These are phyloP conservation scores for Aspergillus glaucus DNA, from an alignment of 2,329 filamentous ascomycete genomes.

Conservation along the genomic window DNA sequence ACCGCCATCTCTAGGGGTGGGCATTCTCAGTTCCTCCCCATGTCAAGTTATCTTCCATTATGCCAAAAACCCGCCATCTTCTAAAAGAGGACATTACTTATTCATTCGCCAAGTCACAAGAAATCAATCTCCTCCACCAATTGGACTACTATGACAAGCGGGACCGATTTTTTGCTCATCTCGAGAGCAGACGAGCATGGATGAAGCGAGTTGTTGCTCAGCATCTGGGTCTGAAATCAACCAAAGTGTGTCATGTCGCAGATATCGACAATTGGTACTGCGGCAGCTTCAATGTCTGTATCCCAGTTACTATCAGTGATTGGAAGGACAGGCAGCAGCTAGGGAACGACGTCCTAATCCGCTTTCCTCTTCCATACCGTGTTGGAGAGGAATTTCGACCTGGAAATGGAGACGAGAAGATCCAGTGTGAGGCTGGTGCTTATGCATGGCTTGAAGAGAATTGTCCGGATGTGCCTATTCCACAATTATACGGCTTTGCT, in stretches of 20 bases:
- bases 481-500: slow-evolving; percentile 20
- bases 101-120: slow-evolving; percentile 12
- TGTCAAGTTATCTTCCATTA: too few relatives aligned
- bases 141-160: slow-evolving; percentile 13
- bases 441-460: slow-evolving; percentile 23
- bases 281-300: slow-evolving; percentile 19
- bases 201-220: slow-evolving; percentile 16
- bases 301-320: slow-evolving; percentile 12
- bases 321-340: background rate
- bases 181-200: slow-evolving; percentile 5
- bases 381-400: slow-evolving; percentile 16
- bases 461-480: slow-evolving; percentile 20
- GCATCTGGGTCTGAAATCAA: slow-evolving; percentile 12
- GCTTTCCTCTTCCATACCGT: slow-evolving; percentile 19
- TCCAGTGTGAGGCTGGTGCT: slow-evolving; percentile 21
- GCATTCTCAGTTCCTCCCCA: too few relatives aligned
- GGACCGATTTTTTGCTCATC: slow-evolving; percentile 8
- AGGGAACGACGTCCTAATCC: slow-evolving; percentile 10
- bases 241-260: background rate
- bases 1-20: too few relatives aligned
- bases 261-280: slow-evolving; percentile 13
- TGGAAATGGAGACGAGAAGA: slow-evolving; percentile 23
- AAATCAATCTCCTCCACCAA: slow-evolving; percentile 18
- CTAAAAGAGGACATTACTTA: slow-evolving; percentile 19
- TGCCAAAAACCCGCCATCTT: slow-evolving; percentile 4